These are phyloP conservation scores for Simplicillium aogashimaense DNA, from an alignment of 2,329 filamentous ascomycete species.

Conservation along the genomic window DNA sequence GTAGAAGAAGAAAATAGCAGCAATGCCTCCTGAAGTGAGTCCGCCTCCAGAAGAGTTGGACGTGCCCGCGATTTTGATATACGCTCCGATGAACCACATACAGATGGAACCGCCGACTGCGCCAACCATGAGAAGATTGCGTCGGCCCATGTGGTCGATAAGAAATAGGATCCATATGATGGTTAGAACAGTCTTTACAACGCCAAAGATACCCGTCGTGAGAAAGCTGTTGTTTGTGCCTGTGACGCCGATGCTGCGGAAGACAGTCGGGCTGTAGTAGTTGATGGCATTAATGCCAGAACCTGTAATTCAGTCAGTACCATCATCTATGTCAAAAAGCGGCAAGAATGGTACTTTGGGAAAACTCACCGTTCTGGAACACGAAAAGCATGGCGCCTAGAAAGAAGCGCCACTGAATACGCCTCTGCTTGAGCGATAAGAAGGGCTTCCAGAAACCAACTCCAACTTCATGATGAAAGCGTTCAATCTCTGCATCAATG, in stretches of 20 bases:
- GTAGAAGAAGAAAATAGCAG: slow-evolving; percentile 60
- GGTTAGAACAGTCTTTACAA: slow-evolving; percentile 62
- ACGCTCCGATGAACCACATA: slow-evolving; percentile 47
- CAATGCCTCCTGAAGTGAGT: slow-evolving; percentile 42
- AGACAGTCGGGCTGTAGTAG: slow-evolving; percentile 49
- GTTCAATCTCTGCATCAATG: slow-evolving; percentile 60
- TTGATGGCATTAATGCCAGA: slow-evolving; percentile 69
- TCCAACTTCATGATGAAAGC: slow-evolving; percentile 53
- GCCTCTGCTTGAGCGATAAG: slow-evolving; percentile 40
- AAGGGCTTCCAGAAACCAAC: slow-evolving; percentile 70
- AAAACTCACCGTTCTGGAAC: slow-evolving; percentile 59
- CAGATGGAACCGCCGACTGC: slow-evolving; percentile 51
- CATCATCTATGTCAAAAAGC: slow-evolving; percentile 15
- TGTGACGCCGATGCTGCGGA: slow-evolving; percentile 35
- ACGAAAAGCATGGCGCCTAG: slow-evolving; percentile 67
- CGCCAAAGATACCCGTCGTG: slow-evolving; percentile 68
- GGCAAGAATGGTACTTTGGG: no score
- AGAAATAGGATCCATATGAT: slow-evolving; percentile 60
- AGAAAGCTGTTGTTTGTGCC: slow-evolving; percentile 34
- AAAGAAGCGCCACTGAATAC: slow-evolving; percentile 61
- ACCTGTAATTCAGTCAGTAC: slow-evolving; percentile 10
- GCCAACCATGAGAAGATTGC: slow-evolving; percentile 55
- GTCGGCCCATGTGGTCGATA: slow-evolving; percentile 48
- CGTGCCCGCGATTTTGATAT: slow-evolving; percentile 33
- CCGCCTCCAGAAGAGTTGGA: slow-evolving; percentile 19